Base-by-base conservation (phyloP, 2,329 filamentous ascomycete species). In the Dactylonectria estremocensis region DNA sequence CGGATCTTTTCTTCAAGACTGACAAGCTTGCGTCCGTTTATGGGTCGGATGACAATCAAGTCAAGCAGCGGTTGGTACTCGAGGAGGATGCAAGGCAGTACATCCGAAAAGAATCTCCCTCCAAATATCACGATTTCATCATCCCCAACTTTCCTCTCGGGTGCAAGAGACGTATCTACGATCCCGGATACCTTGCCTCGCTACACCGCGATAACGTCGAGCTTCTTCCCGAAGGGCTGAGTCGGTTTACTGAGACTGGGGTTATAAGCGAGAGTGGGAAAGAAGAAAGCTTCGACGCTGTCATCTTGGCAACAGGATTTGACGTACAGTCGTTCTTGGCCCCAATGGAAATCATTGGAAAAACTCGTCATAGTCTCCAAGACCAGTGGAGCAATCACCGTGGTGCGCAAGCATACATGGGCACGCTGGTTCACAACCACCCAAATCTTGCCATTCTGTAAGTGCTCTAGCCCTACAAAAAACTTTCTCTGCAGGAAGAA, bases 381-480 rank as follows among this genome's bases (percentile, higher is more conserved):
- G 68, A 77, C 4, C 75, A 78, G 35, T 79, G 77, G 78, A 60
- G 66, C 1, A 52, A 71, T 8, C 55, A 58, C 40, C 59, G 68
- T 5, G 77, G 76, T n/a, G 74, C 77, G 1, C 76, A 79, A 54
- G 78, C 78, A 1, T 80, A 79, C 67, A 55, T 76, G 20, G 76
- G 74, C 31, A 79, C 76, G 0, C 72, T 71, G 20, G 76, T 79
- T 5, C 73, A 76, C 64, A 75, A 77, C 55, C 75, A 76, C 33
- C 78, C 78, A 35, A 80, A 80, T 61, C 64, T 78, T n/a, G 75
- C 69, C 35, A 78, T 79, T 31, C 46, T 79, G 31, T 76, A 45
- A 61, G 67, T 54, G 11, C 1, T 10, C n/a, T 28, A 46, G 16
- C 24, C 7, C 24, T 7, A 28, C 7, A 7, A 28, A 7, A 28